Conservation (phyloP, 1,284 basidiomycete genomes). For the Uromyces viciae-fabae region DNA sequence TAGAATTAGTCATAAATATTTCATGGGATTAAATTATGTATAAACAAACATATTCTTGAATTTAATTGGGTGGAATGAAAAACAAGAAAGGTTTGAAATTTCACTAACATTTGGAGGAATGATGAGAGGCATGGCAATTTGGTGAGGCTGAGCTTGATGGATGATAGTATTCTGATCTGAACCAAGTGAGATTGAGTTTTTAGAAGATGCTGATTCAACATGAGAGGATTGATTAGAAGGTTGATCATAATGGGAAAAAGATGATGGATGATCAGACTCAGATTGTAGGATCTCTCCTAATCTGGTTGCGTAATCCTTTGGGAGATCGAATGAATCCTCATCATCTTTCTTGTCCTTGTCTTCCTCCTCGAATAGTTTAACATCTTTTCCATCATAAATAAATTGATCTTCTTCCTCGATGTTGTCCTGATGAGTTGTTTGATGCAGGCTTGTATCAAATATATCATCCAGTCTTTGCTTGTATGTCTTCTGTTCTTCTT, state of each 20-base stretch:
- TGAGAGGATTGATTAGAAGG: background rate
- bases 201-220: slow-evolving; percentile 11
- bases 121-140: background rate
- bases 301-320: slow-evolving; percentile 19
- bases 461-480: slow-evolving; percentile 15
- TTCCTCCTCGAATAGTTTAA: slow-evolving; percentile 33
- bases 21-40: too few relatives aligned
- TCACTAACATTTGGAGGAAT: background rate
- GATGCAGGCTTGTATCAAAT: background rate
- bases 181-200: background rate
- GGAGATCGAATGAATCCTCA: background rate
- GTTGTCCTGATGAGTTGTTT: background rate
- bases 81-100: background rate
- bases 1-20: background rate
- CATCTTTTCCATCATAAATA: slow-evolving; percentile 35
- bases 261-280: too few relatives aligned
- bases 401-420: slow-evolving; percentile 29
- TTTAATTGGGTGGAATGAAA: background rate
- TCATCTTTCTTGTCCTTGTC: slow-evolving; percentile 7
- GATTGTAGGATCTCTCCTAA: slow-evolving; percentile 18
- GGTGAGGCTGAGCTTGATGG: background rate
- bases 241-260: background rate
- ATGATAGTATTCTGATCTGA: background rate
- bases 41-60: too few relatives aligned
- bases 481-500: slow-evolving; percentile 11